A percentile compares a stretch with the other conserved stretches of the same genome.
These are phyloP conservation scores for rapeseed (Brassica napus) DNA, from an alignment of 345 rosid species.

Conservation along the genomic window Da-Ae NC_063449.1:38681001-38681500, in stretches of 20 bases:
- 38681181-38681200: no score
- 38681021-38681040: no score
- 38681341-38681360: not conserved
- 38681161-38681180: not conserved
- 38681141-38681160: not conserved
- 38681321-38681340: not conserved
- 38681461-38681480: not conserved
- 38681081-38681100: not conserved
- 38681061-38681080: not conserved
- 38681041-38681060: slow-evolving; percentile 3
- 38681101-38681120: not conserved
- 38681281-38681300: not conserved
- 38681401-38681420: not conserved
- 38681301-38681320: not conserved
- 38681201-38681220: no score
- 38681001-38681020: no score
- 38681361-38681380: not conserved
- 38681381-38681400: not conserved
- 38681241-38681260: not conserved
- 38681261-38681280: not conserved
- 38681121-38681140: not conserved
- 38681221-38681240: not conserved
- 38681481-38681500: no score
- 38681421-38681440: not conserved
- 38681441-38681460: not conserved